Base-by-base conservation (phyloP, 1,284 basidiomycete species). In the Ganoderma sinense region DNA sequence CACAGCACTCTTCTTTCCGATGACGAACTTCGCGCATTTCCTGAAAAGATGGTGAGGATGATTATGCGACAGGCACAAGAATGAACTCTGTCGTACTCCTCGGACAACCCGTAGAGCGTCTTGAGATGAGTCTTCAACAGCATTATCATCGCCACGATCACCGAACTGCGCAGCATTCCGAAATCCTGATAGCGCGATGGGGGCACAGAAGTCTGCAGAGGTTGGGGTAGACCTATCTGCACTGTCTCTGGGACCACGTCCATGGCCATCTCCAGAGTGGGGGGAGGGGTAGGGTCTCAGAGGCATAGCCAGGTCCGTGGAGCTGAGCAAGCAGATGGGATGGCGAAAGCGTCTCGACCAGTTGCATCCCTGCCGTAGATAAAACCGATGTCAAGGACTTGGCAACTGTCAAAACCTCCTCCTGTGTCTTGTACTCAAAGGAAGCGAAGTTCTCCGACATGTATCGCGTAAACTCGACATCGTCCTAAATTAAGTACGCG, bases 391-490 rank as follows among this genome's bases (percentile, higher is more conserved):
- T 97, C 61, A 98, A 86, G 65, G 89, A 88, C 73, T 93, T 93
- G 75, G 98, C 88, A 23, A 99, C 91, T 0, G 92, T 89, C 68
- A 99, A 84, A 4, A 94, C 91, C 82, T 99, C 98, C 79, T 99
- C 98, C 77, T 94, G 91, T 0, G 94, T 94, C 83, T 97, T 98
- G 85, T 97, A 99, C 62, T 98, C 96, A 69, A 99, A 89, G 1
- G 91, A 85, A 0, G 96, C 89, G 69, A 99, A 91, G 77, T 98
- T 98, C 80, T 99, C 98, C 0, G 95, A 94, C 86, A 99, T 92
- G 81, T 95, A 99, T 60, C 96, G 91, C 0, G 88, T 88, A 75
- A 99, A 95, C 39, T 92, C 88, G 39, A 96, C 85, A 74, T 96
- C 92, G 69, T 93, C 88, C 91, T 96, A 75, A 10, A 67, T 10